These are phyloP conservation scores for Pseudogymnoascus sp. DNA, from an alignment of 2,329 filamentous ascomycete genomes.

Conservation along the genomic window DNA sequence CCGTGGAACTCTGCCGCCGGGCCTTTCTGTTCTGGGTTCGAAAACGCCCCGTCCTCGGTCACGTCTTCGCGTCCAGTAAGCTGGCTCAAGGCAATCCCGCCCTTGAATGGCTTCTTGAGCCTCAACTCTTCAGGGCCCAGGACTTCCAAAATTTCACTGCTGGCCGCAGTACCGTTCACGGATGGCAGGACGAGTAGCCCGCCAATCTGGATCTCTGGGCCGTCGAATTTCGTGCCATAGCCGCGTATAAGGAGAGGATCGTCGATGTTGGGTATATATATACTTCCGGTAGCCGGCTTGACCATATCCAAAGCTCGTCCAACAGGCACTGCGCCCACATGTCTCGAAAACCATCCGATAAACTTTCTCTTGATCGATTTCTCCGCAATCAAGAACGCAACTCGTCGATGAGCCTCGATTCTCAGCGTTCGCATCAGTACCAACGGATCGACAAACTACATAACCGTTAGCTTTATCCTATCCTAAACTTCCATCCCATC, in stretches of 20 bases:
- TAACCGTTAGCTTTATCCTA: not conserved
- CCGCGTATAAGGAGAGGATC: constrained; percentile 76
- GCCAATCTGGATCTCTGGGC: constrained; percentile 60
- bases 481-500: not conserved
- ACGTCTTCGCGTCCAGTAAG: constrained; percentile 73
- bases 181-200: constrained; percentile 83
- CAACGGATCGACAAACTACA: constrained; percentile 86
- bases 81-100: constrained; percentile 65
- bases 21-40: constrained; percentile 45
- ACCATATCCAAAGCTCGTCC: constrained; percentile 84
- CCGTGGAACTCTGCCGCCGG: constrained; percentile 60
- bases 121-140: constrained; percentile 71
- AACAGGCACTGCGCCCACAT: constrained; percentile 87
- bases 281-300: constrained; percentile 66
- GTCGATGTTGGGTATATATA: constrained; percentile 82
- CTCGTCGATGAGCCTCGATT: constrained; percentile 76
- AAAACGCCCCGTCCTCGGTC: constrained; percentile 56
- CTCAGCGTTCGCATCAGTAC: constrained; percentile 87
- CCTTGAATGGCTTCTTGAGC: constrained; percentile 81
- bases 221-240: constrained; percentile 74
- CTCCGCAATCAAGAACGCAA: constrained; percentile 87
- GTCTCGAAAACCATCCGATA: constrained; percentile 76
- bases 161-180: constrained; percentile 68
- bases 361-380: constrained; percentile 89
- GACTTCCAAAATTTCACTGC: constrained; percentile 76